phyloP scores from a whole-genome alignment of 768 basidiomycete genomes.

The Rhizopogon vesiculosus region DNA sequence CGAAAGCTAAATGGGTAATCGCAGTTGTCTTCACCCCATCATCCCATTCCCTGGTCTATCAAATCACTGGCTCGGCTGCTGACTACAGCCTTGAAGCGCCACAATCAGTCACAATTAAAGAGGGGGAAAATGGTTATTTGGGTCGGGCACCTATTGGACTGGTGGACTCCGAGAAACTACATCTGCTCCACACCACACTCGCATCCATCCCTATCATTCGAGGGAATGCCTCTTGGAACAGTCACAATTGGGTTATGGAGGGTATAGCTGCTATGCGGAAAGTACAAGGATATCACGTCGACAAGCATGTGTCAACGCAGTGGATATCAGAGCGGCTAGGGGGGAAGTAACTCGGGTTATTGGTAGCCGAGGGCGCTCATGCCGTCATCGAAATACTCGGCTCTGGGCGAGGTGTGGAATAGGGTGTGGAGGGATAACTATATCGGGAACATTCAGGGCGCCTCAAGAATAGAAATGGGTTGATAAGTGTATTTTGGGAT shows the following conservation, averaged over 20 bases:
- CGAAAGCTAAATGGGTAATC: conserved; percentile 21
- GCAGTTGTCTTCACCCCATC: conserved; percentile 22
- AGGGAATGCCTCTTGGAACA: conserved; percentile 24
- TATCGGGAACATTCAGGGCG: conserved; percentile 17
- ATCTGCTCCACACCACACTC: conserved; percentile 22
- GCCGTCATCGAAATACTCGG: neutral
- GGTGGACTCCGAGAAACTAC: conserved; percentile 25
- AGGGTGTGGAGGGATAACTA: conserved; percentile 2
- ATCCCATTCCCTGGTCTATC: conserved; percentile 27
- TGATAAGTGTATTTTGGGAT: conserved; percentile 11
- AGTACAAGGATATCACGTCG: conserved; percentile 22
- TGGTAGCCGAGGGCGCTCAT: neutral
- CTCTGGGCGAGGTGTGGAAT: neutral
- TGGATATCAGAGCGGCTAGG: conserved; percentile 25
- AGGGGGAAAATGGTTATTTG: conserved; percentile 23
- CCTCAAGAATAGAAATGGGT: neutral
- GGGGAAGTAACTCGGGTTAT: conserved; percentile 14
- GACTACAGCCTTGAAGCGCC: conserved; percentile 27
- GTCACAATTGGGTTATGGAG: conserved; percentile 28
- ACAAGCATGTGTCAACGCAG: conserved; percentile 24
- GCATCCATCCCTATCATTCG: conserved; percentile 18
- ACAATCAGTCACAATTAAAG: conserved; percentile 27
- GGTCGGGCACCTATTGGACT: conserved; percentile 17
- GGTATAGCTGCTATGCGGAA: conserved; percentile 23
- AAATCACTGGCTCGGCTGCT: conserved; percentile 21